A percentile compares a stretch with the other conserved stretches of the same genome.
Evolutionary conservation across 2,329 filamentous ascomycete species (phyloP).

Genomic region (Aureobasidium sp.): DNA sequence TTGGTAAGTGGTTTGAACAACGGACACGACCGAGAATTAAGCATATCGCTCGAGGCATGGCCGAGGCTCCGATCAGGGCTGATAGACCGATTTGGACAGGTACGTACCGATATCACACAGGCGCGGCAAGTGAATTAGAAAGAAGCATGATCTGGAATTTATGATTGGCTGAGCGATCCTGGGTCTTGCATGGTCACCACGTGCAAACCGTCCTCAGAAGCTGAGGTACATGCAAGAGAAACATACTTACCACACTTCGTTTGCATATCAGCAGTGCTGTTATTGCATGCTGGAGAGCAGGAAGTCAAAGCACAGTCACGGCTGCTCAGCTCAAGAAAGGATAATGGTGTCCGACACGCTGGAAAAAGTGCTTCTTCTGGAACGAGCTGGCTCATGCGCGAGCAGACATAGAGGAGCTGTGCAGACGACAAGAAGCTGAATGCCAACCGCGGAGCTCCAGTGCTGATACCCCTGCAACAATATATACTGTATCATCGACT

Average conservation of each 20-base stretch:
- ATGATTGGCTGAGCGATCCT: not conserved
- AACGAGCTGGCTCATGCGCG: not conserved
- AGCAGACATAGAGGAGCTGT: not conserved
- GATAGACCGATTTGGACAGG: not conserved
- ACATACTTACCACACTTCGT: not conserved
- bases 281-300: not conserved
- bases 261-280: not conserved
- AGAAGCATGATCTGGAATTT: not conserved
- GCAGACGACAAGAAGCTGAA: not conserved
- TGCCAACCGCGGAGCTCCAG: not conserved
- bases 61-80: not conserved
- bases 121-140: not conserved
- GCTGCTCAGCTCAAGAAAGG: not conserved
- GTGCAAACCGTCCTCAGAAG: not conserved
- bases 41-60: not conserved
- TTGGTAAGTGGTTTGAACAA: no score
- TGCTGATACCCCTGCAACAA: not conserved
- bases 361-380: not conserved
- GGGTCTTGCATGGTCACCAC: not conserved
- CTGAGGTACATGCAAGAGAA: not conserved
- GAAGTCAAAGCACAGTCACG: no score
- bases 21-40: not conserved
- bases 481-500: not conserved
- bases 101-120: not conserved
- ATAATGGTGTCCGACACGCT: not conserved